Base-by-base conservation (phyloP, 371 early-diverging fungal species). In the Funneliformis caledonium region DNA sequence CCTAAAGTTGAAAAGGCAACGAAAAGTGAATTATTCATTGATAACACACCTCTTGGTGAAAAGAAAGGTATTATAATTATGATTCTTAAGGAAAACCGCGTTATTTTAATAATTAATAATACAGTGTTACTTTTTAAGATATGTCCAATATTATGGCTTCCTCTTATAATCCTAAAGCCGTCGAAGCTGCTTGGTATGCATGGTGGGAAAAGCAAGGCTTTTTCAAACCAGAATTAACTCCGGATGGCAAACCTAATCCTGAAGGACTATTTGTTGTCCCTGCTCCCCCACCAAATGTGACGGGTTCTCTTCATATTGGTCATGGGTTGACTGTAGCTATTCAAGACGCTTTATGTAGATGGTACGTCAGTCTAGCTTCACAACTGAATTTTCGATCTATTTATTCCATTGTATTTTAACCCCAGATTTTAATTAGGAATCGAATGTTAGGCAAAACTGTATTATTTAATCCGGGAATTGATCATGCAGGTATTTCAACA, bases 401-500 rank as follows among this genome's bases (percentile, higher is more conserved):
- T 31, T 12, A 37, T 62, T 31, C 7, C 37, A 14, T 72, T 33
- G 33, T 67, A 26, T n/a, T 75, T 48, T 82, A 72, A 59, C 37
- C 6, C 48, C 81, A 33, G 45, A 14, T 56, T 16, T 60, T 59
- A 65, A 52, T 22, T 78, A 93, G 93, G 93, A 97, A 99, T 87
- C 93, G 99, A 78, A 98, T 99, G 98, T 92, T 94, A 82, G 98
- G 99, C 48, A 93, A 97, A 85, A 94, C 98, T 9, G 95, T 96
- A 5, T 89, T 99, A 73, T 99, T 94, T 87, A 92, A 97, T 77
- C 98, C 99, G n/a, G 99, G 99, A 76, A 94, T 94, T 70, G 99
- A 99, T 86, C 99, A 99, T 85, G 99, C 99, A 16, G 99, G 99
- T 85, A 99, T 99, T 84, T 96, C 99, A 31, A 97, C 98, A 48